These are phyloP conservation scores for Pseudocercospora eumusae DNA, from an alignment of 2,329 filamentous ascomycete genomes.

Conservation along the genomic window DNA sequence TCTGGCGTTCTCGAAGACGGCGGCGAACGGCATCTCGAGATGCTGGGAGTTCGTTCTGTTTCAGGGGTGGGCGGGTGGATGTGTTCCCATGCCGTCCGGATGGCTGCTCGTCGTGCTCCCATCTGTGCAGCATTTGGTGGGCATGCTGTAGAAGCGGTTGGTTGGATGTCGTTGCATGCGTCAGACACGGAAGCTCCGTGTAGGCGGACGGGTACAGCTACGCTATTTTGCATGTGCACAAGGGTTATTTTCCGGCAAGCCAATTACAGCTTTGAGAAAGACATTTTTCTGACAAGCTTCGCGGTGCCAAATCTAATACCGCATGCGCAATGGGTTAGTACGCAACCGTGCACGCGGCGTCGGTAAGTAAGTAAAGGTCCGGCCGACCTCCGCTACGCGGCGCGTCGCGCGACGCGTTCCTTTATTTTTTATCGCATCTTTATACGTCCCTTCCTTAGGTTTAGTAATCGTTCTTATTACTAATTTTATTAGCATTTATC, in stretches of 20 bases:
- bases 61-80: conserved; percentile 26
- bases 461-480: too few species aligned
- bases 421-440: too few species aligned
- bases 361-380: too few species aligned
- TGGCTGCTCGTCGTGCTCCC: conserved; percentile 17
- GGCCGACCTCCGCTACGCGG: not conserved
- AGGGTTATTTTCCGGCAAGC: conserved; percentile 15
- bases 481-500: too few species aligned
- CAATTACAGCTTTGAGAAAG: too few species aligned
- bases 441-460: too few species aligned
- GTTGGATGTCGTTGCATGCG: conserved; percentile 22
- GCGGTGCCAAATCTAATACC: not conserved
- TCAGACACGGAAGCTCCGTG: conserved; percentile 11
- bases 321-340: not conserved
- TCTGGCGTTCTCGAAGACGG: conserved; percentile 30
- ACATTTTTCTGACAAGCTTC: too few species aligned
- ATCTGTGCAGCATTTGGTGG: conserved; percentile 17
- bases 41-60: conserved; percentile 24
- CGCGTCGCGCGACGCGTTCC: too few species aligned
- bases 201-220: conserved; percentile 6
- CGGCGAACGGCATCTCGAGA: conserved; percentile 22
- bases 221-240: conserved; percentile 8
- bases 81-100: conserved; percentile 26
- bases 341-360: not conserved
- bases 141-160: conserved; percentile 17